A percentile compares a stretch with the other conserved stretches of the same genome.
These are phyloP conservation scores for Myochromella boudieri DNA, from an alignment of 768 basidiomycete genomes.

Conservation along the genomic window DNA sequence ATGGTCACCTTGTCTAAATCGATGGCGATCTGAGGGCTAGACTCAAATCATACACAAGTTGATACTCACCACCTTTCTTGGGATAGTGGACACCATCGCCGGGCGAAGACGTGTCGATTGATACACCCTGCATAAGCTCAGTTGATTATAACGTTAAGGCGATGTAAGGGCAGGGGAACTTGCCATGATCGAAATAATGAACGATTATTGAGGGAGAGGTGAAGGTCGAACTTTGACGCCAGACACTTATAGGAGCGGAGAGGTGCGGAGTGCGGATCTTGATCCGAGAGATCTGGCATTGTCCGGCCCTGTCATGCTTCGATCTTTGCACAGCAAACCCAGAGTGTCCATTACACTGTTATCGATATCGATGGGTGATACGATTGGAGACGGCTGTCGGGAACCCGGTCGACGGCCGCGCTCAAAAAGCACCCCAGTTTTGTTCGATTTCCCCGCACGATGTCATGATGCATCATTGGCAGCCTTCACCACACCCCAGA, in stretches of 20 bases:
- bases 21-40: constrained; percentile 20
- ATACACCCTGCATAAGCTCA: constrained; percentile 58
- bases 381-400: constrained; percentile 12
- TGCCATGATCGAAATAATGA: constrained; percentile 32
- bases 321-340: constrained; percentile 12
- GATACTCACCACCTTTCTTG: constrained; percentile 62
- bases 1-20: constrained; percentile 65
- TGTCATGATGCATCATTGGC: neutral
- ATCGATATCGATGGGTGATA: constrained; percentile 19
- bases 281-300: constrained; percentile 58
- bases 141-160: constrained; percentile 15
- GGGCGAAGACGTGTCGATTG: constrained; percentile 50
- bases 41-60: constrained; percentile 2
- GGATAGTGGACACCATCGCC: constrained; percentile 72
- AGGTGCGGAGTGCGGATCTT: constrained; percentile 71
- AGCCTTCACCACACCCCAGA: constrained; percentile 1
- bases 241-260: constrained; percentile 45
- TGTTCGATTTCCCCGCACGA: constrained; percentile 3
- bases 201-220: constrained; percentile 37
- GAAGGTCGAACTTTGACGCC: constrained; percentile 24
- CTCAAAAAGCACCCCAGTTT: constrained; percentile 10
- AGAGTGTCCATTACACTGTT: constrained; percentile 10
- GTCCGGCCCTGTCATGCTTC: constrained; percentile 28
- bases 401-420: constrained; percentile 5
- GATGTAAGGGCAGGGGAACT: constrained; percentile 24